Percentiles rank a stretch among this genome's conserved stretches.
phyloP scores from a whole-genome alignment of 2,329 filamentous ascomycete species.

The Beauveria sp. region DNA sequence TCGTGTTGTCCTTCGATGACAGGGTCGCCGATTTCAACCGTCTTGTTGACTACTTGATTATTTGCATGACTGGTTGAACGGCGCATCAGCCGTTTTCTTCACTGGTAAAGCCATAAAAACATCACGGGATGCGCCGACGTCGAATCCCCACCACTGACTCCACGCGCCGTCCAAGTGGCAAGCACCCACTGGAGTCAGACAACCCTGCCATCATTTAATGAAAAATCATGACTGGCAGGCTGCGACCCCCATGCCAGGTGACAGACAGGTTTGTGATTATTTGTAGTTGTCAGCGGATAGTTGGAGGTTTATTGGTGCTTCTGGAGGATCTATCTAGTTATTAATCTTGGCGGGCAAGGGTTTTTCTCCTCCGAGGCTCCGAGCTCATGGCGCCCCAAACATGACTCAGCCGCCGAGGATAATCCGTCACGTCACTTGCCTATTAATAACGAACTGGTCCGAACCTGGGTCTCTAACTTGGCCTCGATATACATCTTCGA shows the following conservation, averaged over 20 bases:
- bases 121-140: background rate
- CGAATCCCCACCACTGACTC: background rate
- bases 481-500: too few species aligned
- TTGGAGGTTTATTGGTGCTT: too few species aligned
- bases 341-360: background rate
- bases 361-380: background rate
- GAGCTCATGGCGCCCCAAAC: background rate
- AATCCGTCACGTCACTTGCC: slow-evolving; percentile 6
- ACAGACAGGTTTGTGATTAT: background rate
- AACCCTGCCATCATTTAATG: background rate
- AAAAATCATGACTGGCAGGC: background rate
- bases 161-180: too few species aligned
- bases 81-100: background rate
- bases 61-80: too few species aligned
- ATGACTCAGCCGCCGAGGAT: slow-evolving; percentile 13
- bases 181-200: background rate
- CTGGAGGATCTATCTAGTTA: too few species aligned
- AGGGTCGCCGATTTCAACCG: too few species aligned
- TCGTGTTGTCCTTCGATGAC: background rate
- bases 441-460: background rate
- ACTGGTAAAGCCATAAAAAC: too few species aligned
- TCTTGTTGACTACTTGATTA: too few species aligned
- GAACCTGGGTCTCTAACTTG: background rate
- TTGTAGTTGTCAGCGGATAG: background rate
- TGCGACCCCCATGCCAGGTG: background rate